Conservation (phyloP, 257 asterid species). For the Nicotiana noctiflora region DNA sequence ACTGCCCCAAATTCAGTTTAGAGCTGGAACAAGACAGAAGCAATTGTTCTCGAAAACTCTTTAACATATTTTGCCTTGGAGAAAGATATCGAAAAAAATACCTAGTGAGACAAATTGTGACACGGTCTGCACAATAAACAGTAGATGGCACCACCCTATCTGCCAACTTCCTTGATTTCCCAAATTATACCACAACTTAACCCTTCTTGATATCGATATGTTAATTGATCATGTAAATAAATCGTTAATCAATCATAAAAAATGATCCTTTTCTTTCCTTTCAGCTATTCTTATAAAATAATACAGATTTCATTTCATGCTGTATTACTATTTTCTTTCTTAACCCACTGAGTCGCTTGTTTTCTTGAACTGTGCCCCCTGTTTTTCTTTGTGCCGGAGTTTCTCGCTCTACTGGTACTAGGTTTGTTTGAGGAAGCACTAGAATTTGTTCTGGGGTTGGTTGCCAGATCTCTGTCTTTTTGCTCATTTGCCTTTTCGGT, state of each 20-base stretch:
- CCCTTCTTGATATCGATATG: neutral
- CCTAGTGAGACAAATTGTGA: neutral
- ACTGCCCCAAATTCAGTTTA: neutral
- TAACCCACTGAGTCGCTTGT: conserved; percentile 57
- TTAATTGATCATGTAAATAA: neutral
- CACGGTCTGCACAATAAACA: neutral
- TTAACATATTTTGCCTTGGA: neutral
- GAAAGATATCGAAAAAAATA: neutral
- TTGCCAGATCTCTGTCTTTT: conserved; percentile 17
- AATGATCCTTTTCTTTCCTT: neutral
- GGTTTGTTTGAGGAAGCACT: conserved; percentile 39
- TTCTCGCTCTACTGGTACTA: conserved; percentile 41
- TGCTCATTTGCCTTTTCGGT: conserved; percentile 22
- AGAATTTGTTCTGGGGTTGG: conserved; percentile 27
- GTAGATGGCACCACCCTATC: neutral
- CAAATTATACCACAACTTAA: neutral
- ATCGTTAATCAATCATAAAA: neutral
- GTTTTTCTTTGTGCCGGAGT: conserved; percentile 35
- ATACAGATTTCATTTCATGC: neutral
- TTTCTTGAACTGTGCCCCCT: conserved; percentile 45
- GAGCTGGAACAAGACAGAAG: neutral
- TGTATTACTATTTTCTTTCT: conserved; percentile 31
- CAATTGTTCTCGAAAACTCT: neutral
- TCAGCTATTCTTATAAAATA: neutral
- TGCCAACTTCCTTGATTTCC: neutral